These are phyloP conservation scores for Emmonsiellopsis sp. DNA, from an alignment of 2,329 filamentous ascomycete species.

Conservation along the genomic window DNA sequence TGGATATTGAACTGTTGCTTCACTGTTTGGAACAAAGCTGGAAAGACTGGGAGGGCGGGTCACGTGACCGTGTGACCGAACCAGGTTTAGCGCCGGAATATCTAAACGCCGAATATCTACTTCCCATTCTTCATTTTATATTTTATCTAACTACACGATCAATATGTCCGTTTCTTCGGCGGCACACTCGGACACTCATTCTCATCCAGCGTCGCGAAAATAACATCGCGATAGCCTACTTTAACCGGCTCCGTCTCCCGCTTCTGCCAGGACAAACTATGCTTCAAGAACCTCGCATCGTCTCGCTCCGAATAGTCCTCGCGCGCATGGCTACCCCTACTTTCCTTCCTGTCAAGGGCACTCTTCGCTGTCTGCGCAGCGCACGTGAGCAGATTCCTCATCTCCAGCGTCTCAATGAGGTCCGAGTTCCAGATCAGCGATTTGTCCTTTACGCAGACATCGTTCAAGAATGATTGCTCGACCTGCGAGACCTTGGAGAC, in stretches of 20 bases:
- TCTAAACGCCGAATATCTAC: no score
- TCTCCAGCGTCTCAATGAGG: conserved; percentile 80
- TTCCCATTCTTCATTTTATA: no score
- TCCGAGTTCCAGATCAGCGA: conserved; percentile 98
- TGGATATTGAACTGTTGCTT: neutral
- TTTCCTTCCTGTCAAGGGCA: conserved; percentile 78
- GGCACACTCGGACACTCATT: conserved; percentile 31
- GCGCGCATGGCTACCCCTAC: conserved; percentile 74
- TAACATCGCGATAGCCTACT: conserved; percentile 33
- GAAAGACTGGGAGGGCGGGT: no score
- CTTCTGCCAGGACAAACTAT: conserved; percentile 40
- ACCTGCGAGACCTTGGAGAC: conserved; percentile 72
- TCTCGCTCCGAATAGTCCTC: conserved; percentile 83
- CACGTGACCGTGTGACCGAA: no score
- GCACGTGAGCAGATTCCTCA: conserved; percentile 81
- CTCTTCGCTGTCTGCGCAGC: conserved; percentile 72
- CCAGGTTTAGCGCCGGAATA: no score
- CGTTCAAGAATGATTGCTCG: conserved; percentile 57
- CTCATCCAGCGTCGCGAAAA: conserved; percentile 36
- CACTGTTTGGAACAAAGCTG: neutral
- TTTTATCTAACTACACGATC: conserved; percentile 4
- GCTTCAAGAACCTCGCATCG: conserved; percentile 46
- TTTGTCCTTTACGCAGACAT: conserved; percentile 84
- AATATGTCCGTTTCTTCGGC: conserved; percentile 28
- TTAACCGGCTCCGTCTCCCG: conserved; percentile 30